A percentile compares a stretch with the other conserved stretches of the same genome.
Conservation (phyloP, 148 eudicot genomes). For the Chenopodium suecicum region DNA sequence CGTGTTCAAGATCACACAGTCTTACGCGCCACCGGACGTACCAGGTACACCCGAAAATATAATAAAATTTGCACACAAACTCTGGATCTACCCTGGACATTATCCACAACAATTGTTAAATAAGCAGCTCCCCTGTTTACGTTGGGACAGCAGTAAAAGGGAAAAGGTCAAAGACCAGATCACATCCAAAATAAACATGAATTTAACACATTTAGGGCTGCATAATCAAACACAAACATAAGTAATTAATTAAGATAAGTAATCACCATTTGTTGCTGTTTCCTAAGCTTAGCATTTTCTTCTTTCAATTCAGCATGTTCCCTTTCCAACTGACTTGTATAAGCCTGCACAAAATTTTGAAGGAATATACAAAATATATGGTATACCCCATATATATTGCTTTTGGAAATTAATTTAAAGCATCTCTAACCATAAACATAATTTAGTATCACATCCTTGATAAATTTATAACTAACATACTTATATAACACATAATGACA, state of each 20-base stretch:
- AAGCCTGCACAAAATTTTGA: slow-evolving; percentile 41
- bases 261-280: slow-evolving; percentile 38
- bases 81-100: background rate
- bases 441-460: too few relatives aligned
- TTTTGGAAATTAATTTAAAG: too few relatives aligned
- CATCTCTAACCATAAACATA: background rate
- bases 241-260: background rate
- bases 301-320: slow-evolving; percentile 40
- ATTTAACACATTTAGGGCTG: background rate
- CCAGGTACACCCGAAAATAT: too few relatives aligned
- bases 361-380: background rate
- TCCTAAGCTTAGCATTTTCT: slow-evolving; percentile 59
- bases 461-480: too few relatives aligned
- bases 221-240: too few relatives aligned
- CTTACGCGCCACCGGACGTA: too few relatives aligned
- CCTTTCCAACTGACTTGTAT: slow-evolving; percentile 51
- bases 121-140: too few relatives aligned
- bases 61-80: too few relatives aligned
- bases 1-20: too few relatives aligned
- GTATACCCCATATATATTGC: background rate
- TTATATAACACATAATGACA: background rate
- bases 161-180: background rate
- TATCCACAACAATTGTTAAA: background rate
- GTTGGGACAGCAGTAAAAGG: background rate
- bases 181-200: background rate